Evolutionary conservation across 441 rosid species (phyloP), one percentile per base, ranked within the genome.

Genomic region (Theobroma grandiflorum): DNA sequence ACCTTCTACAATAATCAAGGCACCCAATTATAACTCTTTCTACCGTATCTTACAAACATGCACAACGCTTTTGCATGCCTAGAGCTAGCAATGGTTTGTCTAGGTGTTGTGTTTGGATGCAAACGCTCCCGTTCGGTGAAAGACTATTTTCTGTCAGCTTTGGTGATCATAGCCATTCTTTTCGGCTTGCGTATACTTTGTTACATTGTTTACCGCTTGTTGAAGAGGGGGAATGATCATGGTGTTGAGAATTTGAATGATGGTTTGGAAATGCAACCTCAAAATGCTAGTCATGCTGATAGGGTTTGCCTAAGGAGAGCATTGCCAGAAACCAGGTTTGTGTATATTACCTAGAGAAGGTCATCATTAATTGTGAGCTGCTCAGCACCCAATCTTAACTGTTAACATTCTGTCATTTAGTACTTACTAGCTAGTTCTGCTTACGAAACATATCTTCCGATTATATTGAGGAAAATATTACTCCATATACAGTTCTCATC

Each of bases 81-180:
- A 67, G 37, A 45, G 8, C 31, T 45, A 9, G 47, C 76, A 53
- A 89, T 90, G 91, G 87, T 85, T 59, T 88, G 92, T 35, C 77
- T 80, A 15, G 85, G 84, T 61, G 47, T 79, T 55, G 11, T 90
- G 26, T 81, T 84, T 58, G 76, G 84, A 47, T 88, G 91, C 83
- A 80, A 81, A 64, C 77, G 61, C 33, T 66, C 55, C 7, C 86
- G 82, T 49, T 78, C 87, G 0, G 26, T 58, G 57, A 68, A 71
- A 52, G 90, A 82, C 31, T 83, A 90, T 33, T 53, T 82, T 20
- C 45, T 88, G 52, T 83, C 84, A 40, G 86, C 79, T 75, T 42
- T 84, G 74, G 67, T 82, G 72, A 62, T 88, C 45, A 62, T 85
- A 42, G 84, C 91, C 75, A 82, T 86, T 40, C 61, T 87, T 62